Evolutionary conservation across 768 basidiomycete genomes (phyloP), one percentile per base, ranked within the genome.

Genomic region (Mycena crocata): DNA sequence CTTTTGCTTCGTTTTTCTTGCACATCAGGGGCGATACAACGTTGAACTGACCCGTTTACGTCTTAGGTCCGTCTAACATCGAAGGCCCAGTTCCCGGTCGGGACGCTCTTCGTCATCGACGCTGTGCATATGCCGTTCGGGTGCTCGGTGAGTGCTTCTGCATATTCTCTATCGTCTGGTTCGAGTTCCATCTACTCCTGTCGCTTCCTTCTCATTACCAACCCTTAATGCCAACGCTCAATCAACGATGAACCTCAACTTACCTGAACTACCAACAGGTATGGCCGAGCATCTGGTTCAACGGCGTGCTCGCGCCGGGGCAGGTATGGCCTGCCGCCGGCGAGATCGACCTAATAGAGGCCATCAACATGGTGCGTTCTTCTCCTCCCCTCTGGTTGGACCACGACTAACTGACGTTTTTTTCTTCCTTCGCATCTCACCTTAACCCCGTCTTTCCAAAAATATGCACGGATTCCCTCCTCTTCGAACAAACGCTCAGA

Each of bases 91-190:
- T 86, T 84, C 64, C 76, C 75, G 1, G 73, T 85, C 32, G 85
- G 85, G 9, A 82, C 79, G 48, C 74, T 87, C 37, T 78, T 85
- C 69, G 77, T 86, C 46, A 75, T 83, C 44, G 85, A 86, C 68
- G 79, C 78, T 9, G 39, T 81, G 8, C 86, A 86, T 68, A 79
- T 87, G 52, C 86, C 86, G 7, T 86, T 77, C 65, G 85, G 86
- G 7, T 87, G 86, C 62, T 86, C 85, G 2, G 86, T 85, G 58
- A 42, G 56, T 57, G 35, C 35, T 37, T 37, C 35, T 37, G 10
- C 35, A 17, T 17, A 31, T 82, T 73, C 55, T 37, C 3, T 40
- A 26, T n/a, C n/a, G 21, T n/a, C 21, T 32, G 9, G 10, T 12
- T 23, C 10, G 8, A 17, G 15, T 50, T 15, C 9, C 30, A 50